A percentile compares a stretch with the other conserved stretches of the same genome.
These are phyloP conservation scores for Veloboletus limbatus DNA, from an alignment of 1,284 basidiomycete genomes.

Conservation along the genomic window DNA sequence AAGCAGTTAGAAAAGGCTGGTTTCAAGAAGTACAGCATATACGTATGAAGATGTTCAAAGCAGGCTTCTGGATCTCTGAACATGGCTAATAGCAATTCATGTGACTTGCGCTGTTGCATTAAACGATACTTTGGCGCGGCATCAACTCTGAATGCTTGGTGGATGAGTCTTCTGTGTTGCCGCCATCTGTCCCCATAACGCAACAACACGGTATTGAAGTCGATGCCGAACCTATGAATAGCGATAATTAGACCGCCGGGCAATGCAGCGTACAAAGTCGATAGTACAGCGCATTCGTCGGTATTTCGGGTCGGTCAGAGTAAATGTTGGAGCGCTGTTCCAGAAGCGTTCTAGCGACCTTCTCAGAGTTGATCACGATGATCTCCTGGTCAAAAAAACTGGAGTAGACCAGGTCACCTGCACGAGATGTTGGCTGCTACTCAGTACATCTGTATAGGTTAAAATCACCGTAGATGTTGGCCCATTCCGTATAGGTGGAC, in stretches of 20 bases:
- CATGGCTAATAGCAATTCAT: constrained; percentile 12
- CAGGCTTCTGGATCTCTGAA: constrained; percentile 14
- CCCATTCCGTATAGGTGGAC: constrained; percentile 47
- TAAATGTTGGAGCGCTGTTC: constrained; percentile 22
- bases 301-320: constrained; percentile 20
- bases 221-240: constrained; percentile 25
- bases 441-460: background rate
- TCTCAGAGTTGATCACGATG: constrained; percentile 22
- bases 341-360: constrained; percentile 21
- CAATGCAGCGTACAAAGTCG: constrained; percentile 64
- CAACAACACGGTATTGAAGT: constrained; percentile 22
- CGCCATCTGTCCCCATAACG: constrained; percentile 23
- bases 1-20: background rate
- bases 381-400: constrained; percentile 21
- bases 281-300: constrained; percentile 18
- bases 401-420: constrained; percentile 27
- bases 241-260: constrained; percentile 5
- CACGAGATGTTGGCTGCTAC: constrained; percentile 15
- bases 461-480: constrained; percentile 38
- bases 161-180: constrained; percentile 18
- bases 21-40: background rate
- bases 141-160: constrained; percentile 21
- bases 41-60: constrained; percentile 17
- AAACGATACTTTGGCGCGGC: constrained; percentile 13
- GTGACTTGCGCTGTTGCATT: constrained; percentile 21